Evolutionary conservation across 805 yeast genomes (phyloP).

Genomic region (Hanseniaspora meyeri): DNA sequence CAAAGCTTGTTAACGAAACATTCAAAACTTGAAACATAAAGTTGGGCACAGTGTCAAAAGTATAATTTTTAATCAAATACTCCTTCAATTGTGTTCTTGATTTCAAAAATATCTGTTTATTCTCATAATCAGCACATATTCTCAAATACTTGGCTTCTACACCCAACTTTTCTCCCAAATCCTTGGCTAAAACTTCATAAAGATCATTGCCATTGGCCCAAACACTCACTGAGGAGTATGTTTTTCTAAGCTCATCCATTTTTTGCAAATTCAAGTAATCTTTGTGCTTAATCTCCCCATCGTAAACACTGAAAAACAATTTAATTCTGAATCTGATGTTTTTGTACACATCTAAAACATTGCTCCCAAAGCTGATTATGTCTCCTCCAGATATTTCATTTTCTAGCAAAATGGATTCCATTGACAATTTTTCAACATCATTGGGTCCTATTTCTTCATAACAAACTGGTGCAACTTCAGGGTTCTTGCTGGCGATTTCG

Average conservation of each 20-base stretch:
- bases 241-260: not conserved
- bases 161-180: conserved; percentile 42
- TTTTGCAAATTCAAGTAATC: conserved; percentile 21
- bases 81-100: conserved; percentile 26
- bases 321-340: conserved; percentile 51
- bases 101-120: conserved; percentile 41
- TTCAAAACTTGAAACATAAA: conserved; percentile 69
- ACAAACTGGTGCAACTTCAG: conserved; percentile 23
- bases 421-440: conserved; percentile 36
- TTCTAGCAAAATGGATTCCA: conserved; percentile 36
- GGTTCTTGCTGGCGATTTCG: conserved; percentile 33
- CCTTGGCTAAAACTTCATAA: conserved; percentile 49
- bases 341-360: conserved; percentile 37
- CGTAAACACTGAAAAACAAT: conserved; percentile 31
- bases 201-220: conserved; percentile 56
- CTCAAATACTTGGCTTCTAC: conserved; percentile 52
- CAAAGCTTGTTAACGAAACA: conserved; percentile 63
- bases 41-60: conserved; percentile 29
- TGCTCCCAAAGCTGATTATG: conserved; percentile 34
- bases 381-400: conserved; percentile 59
- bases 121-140: conserved; percentile 49
- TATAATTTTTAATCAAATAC: conserved; percentile 29
- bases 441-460: conserved; percentile 51
- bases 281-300: conserved; percentile 19
- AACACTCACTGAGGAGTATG: conserved; percentile 31